Conservation (phyloP, 371 early-diverging fungal species). For the Rhizopus stolonifer region DNA sequence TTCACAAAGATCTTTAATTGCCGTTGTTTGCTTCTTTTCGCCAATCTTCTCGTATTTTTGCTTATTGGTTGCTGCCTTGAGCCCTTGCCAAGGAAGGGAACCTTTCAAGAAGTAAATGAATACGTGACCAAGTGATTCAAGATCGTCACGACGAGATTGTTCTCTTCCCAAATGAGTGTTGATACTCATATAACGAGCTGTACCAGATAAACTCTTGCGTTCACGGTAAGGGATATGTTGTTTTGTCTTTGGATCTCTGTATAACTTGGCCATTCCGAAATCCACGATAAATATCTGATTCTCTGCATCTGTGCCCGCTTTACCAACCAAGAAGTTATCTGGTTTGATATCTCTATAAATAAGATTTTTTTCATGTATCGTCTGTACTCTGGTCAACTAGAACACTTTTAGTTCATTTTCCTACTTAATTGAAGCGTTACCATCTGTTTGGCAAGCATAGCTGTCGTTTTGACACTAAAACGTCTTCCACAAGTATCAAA, state of each 20-base stretch:
- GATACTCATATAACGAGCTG: too few species aligned
- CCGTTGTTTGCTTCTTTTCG: constrained; percentile 79
- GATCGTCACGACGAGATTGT: constrained; percentile 89
- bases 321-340: constrained; percentile 93
- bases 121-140: constrained; percentile 90
- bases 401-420: too few species aligned
- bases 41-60: constrained; percentile 93
- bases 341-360: constrained; percentile 99
- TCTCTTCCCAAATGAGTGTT: too few species aligned
- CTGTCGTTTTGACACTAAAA: constrained; percentile 88
- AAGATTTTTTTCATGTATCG: constrained; percentile 89
- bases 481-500: constrained; percentile 89
- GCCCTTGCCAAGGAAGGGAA: too few species aligned
- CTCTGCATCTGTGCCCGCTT: constrained; percentile 51
- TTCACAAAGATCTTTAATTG: constrained; percentile 74
- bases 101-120: constrained; percentile 90
- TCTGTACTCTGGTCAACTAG: constrained; percentile 87
- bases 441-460: constrained; percentile 94
- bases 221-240: constrained; percentile 81
- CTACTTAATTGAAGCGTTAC: too few species aligned
- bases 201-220: constrained; percentile 83
- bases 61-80: constrained; percentile 86
- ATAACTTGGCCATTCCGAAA: constrained; percentile 91
- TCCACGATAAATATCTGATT: constrained; percentile 71
- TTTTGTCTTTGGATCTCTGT: constrained; percentile 78